phyloP scores from a whole-genome alignment of 192 early-diverging fungal genomes.

The Dimargaris xerosporica region DNA sequence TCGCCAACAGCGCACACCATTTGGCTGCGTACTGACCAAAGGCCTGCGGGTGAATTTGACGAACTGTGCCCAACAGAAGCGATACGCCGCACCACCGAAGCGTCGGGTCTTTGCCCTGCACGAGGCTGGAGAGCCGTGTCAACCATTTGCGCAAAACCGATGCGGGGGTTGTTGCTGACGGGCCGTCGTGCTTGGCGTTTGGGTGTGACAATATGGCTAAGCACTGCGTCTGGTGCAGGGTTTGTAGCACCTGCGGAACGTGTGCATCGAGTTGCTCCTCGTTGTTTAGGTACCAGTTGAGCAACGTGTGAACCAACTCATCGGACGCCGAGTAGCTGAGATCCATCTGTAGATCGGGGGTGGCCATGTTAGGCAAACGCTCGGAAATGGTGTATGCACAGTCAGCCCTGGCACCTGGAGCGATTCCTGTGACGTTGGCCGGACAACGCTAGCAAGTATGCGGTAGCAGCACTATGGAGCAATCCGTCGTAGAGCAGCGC shows the following conservation, averaged over 20 bases:
- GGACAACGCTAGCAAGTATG: no score
- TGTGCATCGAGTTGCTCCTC: background rate
- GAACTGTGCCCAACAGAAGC: background rate
- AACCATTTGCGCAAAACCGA: background rate
- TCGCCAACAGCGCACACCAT: background rate
- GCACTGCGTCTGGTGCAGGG: background rate
- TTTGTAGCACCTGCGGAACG: background rate
- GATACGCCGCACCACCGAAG: background rate
- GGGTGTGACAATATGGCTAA: no score
- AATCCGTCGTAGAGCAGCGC: no score
- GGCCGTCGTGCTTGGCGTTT: background rate
- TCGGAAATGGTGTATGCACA: no score
- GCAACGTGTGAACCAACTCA: background rate
- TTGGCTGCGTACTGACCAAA: background rate
- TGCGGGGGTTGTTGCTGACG: background rate
- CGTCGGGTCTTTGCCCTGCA: background rate
- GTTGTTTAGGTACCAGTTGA: background rate
- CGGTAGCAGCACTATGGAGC: no score
- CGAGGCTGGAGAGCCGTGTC: background rate
- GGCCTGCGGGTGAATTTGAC: background rate
- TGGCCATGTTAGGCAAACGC: no score
- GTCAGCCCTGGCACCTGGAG: no score
- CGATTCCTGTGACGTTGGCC: no score
- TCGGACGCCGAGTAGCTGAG: no score
- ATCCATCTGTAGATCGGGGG: no score